Evolutionary conservation across 1,284 basidiomycete species (phyloP), one percentile per base, ranked within the genome.

Genomic region (Ceratobasidium sp.): DNA sequence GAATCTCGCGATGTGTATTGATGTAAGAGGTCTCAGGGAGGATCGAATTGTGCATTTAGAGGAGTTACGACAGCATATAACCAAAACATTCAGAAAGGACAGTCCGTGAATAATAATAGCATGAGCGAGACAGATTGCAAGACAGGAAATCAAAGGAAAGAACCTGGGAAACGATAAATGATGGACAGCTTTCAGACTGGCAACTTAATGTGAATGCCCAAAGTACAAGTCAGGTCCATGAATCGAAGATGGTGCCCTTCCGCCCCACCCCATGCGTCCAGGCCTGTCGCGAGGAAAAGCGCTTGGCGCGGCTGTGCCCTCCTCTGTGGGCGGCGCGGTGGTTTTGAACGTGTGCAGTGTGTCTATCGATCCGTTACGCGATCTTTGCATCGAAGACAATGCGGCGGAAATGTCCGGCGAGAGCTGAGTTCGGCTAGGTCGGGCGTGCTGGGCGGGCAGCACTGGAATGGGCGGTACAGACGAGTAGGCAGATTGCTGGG

Each of bases 161-260:
- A 61, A 61, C 59, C 9, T 6, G 4, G 6, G 9, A 22, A 71
- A 29, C 15, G 56, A 52, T 57, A 43, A 44, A 46, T 44, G n/a
- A 34, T 4, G 11, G 40, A 43, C 68, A 25, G 22, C 2, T 22
- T 49, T n/a, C 22, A 66, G 25, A 13, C 22, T 49, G 25, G 25
- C 25, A 49, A 49, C 17, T 57, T 25, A 69, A 22, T 51, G 51
- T 13, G n/a, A n/a, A 25, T 73, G 32, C n/a, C 52, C 54, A 43
- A 56, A 56, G 22, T 56, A 51, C 46, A 73, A 29, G 49, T 51
- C 57, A 62, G 32, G 57, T 51, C 70, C 25, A n/a, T 73, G 70
- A 62, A 62, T 51, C 13, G 70, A 73, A 19, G 37, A 29, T 44
- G 68, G 68, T n/a, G 70, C 57, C 19, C 44, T 57, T 22, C 57